These are phyloP conservation scores for Spergularia bocconei DNA, from an alignment of 148 eudicot genomes.

Conservation along the genomic window DNA sequence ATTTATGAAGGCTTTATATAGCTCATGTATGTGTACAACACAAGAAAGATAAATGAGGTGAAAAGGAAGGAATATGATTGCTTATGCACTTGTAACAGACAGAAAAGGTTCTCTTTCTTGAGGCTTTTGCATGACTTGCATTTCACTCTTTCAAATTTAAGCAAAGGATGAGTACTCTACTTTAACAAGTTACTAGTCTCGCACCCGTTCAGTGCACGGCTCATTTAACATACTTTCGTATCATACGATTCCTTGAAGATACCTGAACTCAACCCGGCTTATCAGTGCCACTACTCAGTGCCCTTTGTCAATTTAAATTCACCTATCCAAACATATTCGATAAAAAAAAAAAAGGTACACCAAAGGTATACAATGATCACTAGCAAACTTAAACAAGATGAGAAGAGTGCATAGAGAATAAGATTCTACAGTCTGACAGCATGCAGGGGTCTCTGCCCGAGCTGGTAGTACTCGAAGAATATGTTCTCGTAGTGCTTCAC, in stretches of 20 bases:
- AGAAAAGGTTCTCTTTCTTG: not conserved
- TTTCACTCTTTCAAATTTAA: not conserved
- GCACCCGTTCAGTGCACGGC: no score
- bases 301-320: no score
- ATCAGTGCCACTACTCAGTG: no score
- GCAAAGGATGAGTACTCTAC: slow-evolving; percentile 25
- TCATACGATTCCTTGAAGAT: no score
- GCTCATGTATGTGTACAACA: not conserved
- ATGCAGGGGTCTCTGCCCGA: slow-evolving; percentile 18
- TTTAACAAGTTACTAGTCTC: slow-evolving; percentile 19
- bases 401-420: no score
- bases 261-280: no score
- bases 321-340: no score
- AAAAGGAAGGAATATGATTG: not conserved
- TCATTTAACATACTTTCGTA: no score
- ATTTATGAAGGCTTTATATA: not conserved
- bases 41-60: not conserved
- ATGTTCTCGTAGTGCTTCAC: slow-evolving; percentile 20
- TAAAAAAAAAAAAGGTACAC: no score
- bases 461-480: slow-evolving; percentile 18
- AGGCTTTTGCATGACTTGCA: slow-evolving; percentile 16
- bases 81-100: not conserved
- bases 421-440: slow-evolving; percentile 6
- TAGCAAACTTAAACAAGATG: no score
- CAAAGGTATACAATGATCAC: no score